Percentiles rank a stretch among this genome's conserved stretches.
phyloP scores from a whole-genome alignment of 2,329 filamentous ascomycete species.

The Aspergillus cejpii region DNA sequence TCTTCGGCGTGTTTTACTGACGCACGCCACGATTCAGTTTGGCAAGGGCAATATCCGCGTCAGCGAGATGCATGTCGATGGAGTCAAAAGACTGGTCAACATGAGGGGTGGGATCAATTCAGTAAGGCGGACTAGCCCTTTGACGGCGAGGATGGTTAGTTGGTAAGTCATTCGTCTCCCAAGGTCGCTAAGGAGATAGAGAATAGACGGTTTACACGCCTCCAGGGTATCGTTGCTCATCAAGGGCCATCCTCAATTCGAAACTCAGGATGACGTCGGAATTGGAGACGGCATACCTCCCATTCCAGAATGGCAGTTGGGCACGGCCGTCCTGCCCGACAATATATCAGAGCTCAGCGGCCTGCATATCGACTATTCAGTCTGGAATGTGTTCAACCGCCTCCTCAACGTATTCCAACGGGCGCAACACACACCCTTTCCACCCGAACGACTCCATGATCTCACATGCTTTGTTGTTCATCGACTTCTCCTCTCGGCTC shows the following conservation, averaged over 20 bases:
- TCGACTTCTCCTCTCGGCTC: constrained; percentile 35
- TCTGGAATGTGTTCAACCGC: constrained; percentile 39
- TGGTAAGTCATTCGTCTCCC: constrained; percentile 39
- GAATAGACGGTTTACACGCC: constrained; percentile 1
- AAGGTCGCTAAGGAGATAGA: background rate
- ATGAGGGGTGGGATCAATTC: constrained; percentile 48
- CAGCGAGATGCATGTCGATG: constrained; percentile 46
- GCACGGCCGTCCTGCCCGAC: constrained; percentile 10
- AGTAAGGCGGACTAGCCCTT: constrained; percentile 45
- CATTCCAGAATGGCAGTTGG: constrained; percentile 46
- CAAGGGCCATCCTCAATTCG: constrained; percentile 49
- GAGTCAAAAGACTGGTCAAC: constrained; percentile 45
- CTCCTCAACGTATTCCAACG: constrained; percentile 42
- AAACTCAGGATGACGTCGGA: constrained; percentile 46
- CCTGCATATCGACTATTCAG: constrained; percentile 30
- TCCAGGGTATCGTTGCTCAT: constrained; percentile 54
- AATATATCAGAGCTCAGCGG: constrained; percentile 11
- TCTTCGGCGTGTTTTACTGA: constrained; percentile 3
- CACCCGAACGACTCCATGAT: constrained; percentile 48
- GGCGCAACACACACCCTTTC: constrained; percentile 18
- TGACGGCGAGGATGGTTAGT: constrained; percentile 51
- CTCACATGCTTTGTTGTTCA: constrained; percentile 52
- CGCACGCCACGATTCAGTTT: constrained; percentile 30
- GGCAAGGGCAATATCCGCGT: constrained; percentile 48
- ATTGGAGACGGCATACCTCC: constrained; percentile 46